Evolutionary conservation across 345 rosid species (phyloP), one percentile per base, ranked within the genome.

Genomic region (Eutrema heterophyllum): DNA sequence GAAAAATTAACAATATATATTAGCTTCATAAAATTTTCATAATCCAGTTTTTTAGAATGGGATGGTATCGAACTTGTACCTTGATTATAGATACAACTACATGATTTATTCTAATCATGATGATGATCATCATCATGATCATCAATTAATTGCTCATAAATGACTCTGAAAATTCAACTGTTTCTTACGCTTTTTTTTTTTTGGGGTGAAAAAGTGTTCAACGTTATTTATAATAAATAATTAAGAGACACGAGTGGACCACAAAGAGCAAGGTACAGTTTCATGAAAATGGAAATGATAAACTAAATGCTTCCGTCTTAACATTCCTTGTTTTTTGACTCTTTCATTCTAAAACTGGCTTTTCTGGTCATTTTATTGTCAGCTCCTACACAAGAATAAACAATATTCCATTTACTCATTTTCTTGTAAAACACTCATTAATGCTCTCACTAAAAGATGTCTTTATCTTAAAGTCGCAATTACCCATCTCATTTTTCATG

Each of bases 271-370:
- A 77, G 75, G 76, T 76, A 70, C 71, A 77, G 76, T 77, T 70
- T 64, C 80, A 77, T 64, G 72, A 70, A 70, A 77, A 64, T 55
- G 48, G 80, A 26, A 70, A 63, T 12, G 26, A 48, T 71, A 77
- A 70, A 70, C 61, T 54, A 64, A 64, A 40, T 64, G 18, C 61
- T 64, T 56, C 39, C 0, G 45, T 30, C 30, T 56, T 64, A 64
- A 76, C 80, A 56, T 77, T 77, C 80, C 48, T 77, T 56, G 80
- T 70, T 70, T 56, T 77, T 77, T 70, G 60, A 64, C 76, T 64
- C 71, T 70, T 77, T 56, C 72, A 77, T 64, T 77, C 76, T 63
- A 77, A 70, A 62, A 77, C 61, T 77, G 21, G 76, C 48, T 64
- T 70, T 77, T 77, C 32, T 64, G 41, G 67, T 77, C 44, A 46